These are phyloP conservation scores for Malania oleifera DNA, from an alignment of 164 flowering plant genomes.

Conservation along the genomic window DNA sequence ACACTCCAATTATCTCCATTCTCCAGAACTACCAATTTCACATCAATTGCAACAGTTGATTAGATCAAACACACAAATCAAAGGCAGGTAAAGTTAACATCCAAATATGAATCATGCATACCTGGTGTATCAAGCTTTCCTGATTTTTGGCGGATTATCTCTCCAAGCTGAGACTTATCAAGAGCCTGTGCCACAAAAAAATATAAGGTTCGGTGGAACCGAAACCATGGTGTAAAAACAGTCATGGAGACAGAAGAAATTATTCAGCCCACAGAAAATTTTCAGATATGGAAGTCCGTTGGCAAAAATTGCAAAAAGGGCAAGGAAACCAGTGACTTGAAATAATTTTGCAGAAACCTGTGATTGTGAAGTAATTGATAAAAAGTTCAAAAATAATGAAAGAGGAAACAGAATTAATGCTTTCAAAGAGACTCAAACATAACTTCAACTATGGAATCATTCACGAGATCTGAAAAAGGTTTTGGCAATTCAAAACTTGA, in stretches of 20 bases:
- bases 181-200: constrained; percentile 61
- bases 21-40: constrained; percentile 62
- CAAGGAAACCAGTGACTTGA: too few relatives aligned
- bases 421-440: too few relatives aligned
- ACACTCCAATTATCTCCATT: constrained; percentile 99
- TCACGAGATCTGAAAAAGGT: too few relatives aligned
- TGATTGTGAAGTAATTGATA: neutral
- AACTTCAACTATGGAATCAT: too few relatives aligned
- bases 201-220: neutral
- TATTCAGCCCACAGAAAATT: neutral
- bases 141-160: constrained; percentile 65
- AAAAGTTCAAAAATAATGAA: neutral
- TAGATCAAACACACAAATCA: neutral
- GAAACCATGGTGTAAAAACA: neutral
- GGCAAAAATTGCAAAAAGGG: neutral
- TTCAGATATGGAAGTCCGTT: neutral
- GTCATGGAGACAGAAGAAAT: neutral
- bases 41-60: neutral
- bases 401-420: neutral
- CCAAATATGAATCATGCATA: constrained; percentile 16
- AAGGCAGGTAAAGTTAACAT: neutral
- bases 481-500: too few relatives aligned
- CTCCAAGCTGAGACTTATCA: constrained; percentile 93
- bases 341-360: neutral
- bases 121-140: constrained; percentile 89